Base-by-base conservation (phyloP, 345 rosid genomes). In the Gossypium stocksii region DNA sequence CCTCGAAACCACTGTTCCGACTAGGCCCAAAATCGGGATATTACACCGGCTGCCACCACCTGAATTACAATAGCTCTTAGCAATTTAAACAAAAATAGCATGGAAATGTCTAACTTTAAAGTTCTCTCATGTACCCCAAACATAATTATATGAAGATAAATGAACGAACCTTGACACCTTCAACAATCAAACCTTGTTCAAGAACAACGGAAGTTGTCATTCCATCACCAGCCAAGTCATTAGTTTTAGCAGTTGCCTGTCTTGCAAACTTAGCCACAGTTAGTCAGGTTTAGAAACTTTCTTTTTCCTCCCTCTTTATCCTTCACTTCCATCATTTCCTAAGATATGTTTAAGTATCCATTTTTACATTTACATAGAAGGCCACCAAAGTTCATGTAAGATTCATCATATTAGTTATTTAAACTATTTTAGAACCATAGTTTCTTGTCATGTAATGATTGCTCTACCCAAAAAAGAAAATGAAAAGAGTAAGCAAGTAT, bases 201-300 rank as follows among this genome's bases (percentile, higher is more conserved):
- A 95, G 99, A 76, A 95, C 99, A 77, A 95, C 99, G 19, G 99
- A 95, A 59, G 98, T 95, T 46, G 98, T 95, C 3, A 97, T 95
- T 29, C 99, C 98, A 43, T 93, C 99, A 79, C 98, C 99, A 73
- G 99, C 98, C 85, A 94, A 77, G 89, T 94, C 98, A 80, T 94
- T 94, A 52, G 98, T 94, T 82, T 94, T 94, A 29, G 96, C 88
- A 81, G 98, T 98, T 2, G 98, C 98, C 82, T 94, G 98, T 73
- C 98, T 86, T 76, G 92, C 98, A 72, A 94, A 79, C 83, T 89
- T 94, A 43, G 98, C 8, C 38, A 66, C 14, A 13, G 20, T 46
- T 27, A 17, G 25, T 27, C 10, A 15, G 59, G 25, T 27, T 17
- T 22, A 69, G 46, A 69, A 51, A 17, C 72, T 27, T 70, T 45